Evolutionary conservation across 495 filamentous ascomycete genomes (phyloP).

Genomic region (Aspergillus saccharolyticus): DNA sequence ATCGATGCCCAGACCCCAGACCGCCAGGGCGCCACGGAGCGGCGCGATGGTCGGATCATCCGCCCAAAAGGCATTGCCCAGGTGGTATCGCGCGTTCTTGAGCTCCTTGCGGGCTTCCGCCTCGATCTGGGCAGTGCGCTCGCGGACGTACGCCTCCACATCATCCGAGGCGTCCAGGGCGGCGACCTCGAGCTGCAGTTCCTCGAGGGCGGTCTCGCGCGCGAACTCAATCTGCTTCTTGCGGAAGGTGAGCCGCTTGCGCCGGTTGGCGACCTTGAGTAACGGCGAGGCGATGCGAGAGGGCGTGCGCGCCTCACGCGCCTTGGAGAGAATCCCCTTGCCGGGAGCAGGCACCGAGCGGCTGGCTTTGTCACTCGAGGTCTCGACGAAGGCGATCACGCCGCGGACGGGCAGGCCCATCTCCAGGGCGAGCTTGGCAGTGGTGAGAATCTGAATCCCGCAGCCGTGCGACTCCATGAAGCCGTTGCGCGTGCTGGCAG

Average conservation of each 20-base stretch:
- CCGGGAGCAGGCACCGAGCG: conserved; percentile 95
- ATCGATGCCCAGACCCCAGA: conserved; percentile 97
- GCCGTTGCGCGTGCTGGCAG: conserved; percentile 90
- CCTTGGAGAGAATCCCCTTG: conserved; percentile 95
- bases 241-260: conserved; percentile 86
- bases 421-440: conserved; percentile 86
- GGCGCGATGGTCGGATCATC: conserved; percentile 88
- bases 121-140: conserved; percentile 80
- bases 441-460: conserved; percentile 98
- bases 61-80: conserved; percentile 99
- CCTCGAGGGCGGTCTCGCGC: conserved; percentile 58
- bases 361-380: conserved; percentile 98
- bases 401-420: conserved; percentile 99
- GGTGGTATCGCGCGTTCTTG: conserved; percentile 83
- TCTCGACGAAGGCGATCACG: conserved; percentile 86
- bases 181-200: conserved; percentile 53
- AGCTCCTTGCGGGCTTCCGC: conserved; percentile 89
- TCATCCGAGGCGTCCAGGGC: conserved; percentile 84
- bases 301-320: conserved; percentile 88
- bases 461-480: conserved; percentile 99
- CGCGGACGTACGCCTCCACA: conserved; percentile 78
- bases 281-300: conserved; percentile 92
- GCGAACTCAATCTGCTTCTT: conserved; percentile 74
- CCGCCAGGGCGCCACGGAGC: conserved; percentile 87
- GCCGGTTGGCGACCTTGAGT: conserved; percentile 93